Evolutionary conservation across 1,284 basidiomycete genomes (phyloP), one percentile per base, ranked within the genome.

Genomic region (Naganishia sp.): DNA sequence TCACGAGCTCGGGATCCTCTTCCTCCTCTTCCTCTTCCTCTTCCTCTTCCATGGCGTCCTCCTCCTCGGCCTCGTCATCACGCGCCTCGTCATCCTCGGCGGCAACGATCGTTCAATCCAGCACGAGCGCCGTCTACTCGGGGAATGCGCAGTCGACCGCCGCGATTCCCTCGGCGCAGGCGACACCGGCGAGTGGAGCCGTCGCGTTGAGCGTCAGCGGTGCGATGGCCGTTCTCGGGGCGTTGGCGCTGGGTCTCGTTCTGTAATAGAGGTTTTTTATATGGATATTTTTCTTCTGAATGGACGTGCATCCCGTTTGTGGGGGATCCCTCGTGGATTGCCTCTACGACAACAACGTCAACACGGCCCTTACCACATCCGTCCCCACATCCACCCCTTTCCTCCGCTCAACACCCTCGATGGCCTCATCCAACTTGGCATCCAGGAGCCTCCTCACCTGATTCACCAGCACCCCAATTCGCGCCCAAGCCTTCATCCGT

Each of bases 401-500:
- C 6, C 87, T 78, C 56, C 68, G 73, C 66, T 75, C 72, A 57
- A 81, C 75, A 71, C 74, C 68, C 64, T 84, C 82, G 25, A 84
- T 79, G 61, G 79, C 76, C 61, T 78, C 77, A 64, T 85, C 81
- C 36, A 94, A 80, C 75, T 90, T 87, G 1, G 83, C 84, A 73
- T 92, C 88, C 31, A 93, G 78, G 31, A 92, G 79, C 31, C 86
- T 85, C 66, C 93, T 83, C n/a, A 96, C 80, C 73, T 94, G 92
- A 70, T 94, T 94, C 46, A 92, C 90, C 33, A 96, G 83, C 10
- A 94, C 87, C 1, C 91, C 94, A 52, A 96, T 95, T 6, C 93
- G 84, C 18, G 92, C 90, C 84, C 87, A 90, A 0, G 92, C 91
- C 65, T 85, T 86, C 71, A 97, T 76, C 74, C 85, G 87, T 11